Evolutionary conservation across 306 rosid genomes (phyloP), one percentile per base, ranked within the genome.

Genomic region (Cucurbita pepo): DNA sequence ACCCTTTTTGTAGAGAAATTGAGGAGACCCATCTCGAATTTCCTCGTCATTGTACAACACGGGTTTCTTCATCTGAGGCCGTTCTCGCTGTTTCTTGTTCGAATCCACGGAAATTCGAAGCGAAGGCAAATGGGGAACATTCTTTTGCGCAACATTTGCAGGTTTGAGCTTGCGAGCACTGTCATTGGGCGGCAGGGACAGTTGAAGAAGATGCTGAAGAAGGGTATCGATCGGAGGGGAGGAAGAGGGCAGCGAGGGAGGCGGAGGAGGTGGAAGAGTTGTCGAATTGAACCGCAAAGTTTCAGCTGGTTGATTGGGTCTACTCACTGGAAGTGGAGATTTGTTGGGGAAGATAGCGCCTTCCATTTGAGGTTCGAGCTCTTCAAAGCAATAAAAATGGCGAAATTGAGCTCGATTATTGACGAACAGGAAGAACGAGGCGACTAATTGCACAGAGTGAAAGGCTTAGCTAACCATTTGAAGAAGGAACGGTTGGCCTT

Each of bases 191-290:
- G 81, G 38, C 4, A 85, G 74, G 72, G 96, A 91, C 55, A 91
- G 86, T 45, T 77, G 89, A 0, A 82, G 85, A 25, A 93, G 96
- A 61, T 90, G 97, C 8, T 91, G 92, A 45, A 95, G 90, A 63
- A 95, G 91, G 16, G 92, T 82, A 78, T 95, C 99, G 12, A 95
- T 64, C 44, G 84, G 92, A 21, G 83, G 61, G 5, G 96, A 77
- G n/a, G 96, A 67, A 69, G 91, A 77, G 57, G 87, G 69, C 34
- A 30, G 34, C 5, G 90, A 76, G 25, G 88, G 36, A 10, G 90
- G 79, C 69, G 81, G 82, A 7, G 78, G 81, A 4, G 95, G 83
- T 3, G 92, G 86, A n/a, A 81, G 76, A 51, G 86, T 51, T 2
- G 84, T 79, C 15, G 90, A 81, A 52, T 84, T 85, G 86, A 87